Conservation (phyloP, 257 asterid genomes). For the Nyctanthes arbortristis region DNA sequence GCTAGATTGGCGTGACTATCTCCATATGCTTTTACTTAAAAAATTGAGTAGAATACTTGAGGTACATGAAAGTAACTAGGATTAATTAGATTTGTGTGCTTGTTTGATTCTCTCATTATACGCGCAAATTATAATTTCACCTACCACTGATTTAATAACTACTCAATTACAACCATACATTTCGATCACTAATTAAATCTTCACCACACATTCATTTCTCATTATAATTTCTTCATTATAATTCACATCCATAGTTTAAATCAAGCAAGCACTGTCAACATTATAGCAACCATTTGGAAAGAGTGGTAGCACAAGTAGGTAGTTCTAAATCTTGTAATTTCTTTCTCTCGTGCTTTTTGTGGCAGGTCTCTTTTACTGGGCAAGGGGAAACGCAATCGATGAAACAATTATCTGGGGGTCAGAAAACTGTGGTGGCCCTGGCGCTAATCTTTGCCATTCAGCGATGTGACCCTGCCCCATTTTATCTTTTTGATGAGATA, state of each 20-base stretch:
- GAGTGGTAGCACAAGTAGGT: slow-evolving; percentile 3
- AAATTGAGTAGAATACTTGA: slow-evolving; percentile 1
- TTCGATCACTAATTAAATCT: no score
- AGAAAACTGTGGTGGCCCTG: slow-evolving; percentile 96
- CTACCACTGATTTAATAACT: no score
- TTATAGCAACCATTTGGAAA: neutral
- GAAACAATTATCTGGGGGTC: slow-evolving; percentile 99
- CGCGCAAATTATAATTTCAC: no score
- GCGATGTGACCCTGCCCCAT: slow-evolving; percentile 98
- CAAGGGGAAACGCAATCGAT: slow-evolving; percentile 98
- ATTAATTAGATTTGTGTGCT: neutral
- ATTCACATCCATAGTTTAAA: no score
- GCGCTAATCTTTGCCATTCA: slow-evolving; percentile 94
- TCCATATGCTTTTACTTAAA: neutral
- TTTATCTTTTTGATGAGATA: slow-evolving; percentile 97
- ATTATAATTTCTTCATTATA: no score
- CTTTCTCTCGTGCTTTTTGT: slow-evolving; percentile 17
- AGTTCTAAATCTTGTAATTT: slow-evolving; percentile 19
- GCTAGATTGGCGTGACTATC: slow-evolving; percentile 15
- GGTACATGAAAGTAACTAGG: slow-evolving; percentile 2
- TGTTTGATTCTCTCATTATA: no score
- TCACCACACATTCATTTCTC: no score
- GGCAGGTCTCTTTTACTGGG: slow-evolving; percentile 94
- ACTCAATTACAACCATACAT: no score
- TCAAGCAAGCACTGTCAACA: no score